A percentile compares a stretch with the other conserved stretches of the same genome.
Evolutionary conservation across 164 flowering plant genomes (phyloP).

Genomic region (Malania oleifera): DNA sequence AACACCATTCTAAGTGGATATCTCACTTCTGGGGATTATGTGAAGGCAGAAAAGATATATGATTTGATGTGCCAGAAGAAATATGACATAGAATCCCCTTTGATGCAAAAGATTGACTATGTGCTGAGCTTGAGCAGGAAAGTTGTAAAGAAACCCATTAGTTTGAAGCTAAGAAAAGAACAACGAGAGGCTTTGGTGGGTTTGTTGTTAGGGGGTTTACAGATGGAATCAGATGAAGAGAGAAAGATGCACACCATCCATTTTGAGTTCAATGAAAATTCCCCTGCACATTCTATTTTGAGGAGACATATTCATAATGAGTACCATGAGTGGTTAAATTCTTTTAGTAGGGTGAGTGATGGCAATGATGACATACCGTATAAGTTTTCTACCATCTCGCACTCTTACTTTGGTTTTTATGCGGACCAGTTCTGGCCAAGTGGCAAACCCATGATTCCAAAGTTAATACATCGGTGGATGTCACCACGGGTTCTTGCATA

Average conservation of each 20-base stretch:
- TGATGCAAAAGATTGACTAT: constrained; percentile 62
- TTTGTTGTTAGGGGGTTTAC: constrained; percentile 76
- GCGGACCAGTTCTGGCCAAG: constrained; percentile 81
- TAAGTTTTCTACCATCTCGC: constrained; percentile 48
- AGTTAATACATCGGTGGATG: constrained; percentile 85
- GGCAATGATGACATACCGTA: constrained; percentile 44
- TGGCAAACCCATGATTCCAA: constrained; percentile 54
- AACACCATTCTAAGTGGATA: constrained; percentile 64
- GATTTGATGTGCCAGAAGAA: constrained; percentile 74
- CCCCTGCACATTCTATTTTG: constrained; percentile 37
- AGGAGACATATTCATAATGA: constrained; percentile 55
- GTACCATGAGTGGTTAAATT: constrained; percentile 73
- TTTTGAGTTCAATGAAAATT: constrained; percentile 59
- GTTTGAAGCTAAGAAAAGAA: constrained; percentile 65
- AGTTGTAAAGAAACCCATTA: constrained; percentile 42
- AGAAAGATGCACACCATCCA: constrained; percentile 45
- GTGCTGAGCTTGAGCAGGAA: constrained; percentile 53
- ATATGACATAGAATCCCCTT: constrained; percentile 52
- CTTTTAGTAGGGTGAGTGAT: constrained; percentile 26
- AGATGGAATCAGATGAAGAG: constrained; percentile 51
- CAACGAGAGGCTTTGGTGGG: constrained; percentile 86
- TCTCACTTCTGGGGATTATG: constrained; percentile 40
- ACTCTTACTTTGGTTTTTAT: constrained; percentile 67
- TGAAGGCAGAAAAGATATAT: constrained; percentile 68
- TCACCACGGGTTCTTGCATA: constrained; percentile 88